These are phyloP conservation scores for Cnidoscolus chayamansa DNA, from an alignment of 441 rosid genomes.

Conservation along the genomic window DNA sequence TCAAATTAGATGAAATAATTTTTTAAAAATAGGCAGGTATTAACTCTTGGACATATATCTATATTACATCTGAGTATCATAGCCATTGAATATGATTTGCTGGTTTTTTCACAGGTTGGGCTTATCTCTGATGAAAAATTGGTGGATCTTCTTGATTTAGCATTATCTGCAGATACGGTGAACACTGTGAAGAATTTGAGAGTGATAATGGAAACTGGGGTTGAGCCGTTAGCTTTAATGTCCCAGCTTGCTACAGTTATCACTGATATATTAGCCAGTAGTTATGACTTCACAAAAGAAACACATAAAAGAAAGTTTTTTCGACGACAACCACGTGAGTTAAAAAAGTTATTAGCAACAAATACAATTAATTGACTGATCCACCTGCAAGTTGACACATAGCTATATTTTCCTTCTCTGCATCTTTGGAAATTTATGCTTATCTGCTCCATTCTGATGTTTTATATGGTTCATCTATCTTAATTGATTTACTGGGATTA, in stretches of 20 bases:
- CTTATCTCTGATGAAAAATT: slow-evolving; percentile 92
- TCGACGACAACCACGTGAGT: slow-evolving; percentile 77
- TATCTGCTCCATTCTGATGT: not conserved
- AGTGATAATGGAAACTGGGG: slow-evolving; percentile 89
- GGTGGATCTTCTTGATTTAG: slow-evolving; percentile 98
- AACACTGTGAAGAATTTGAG: slow-evolving; percentile 95
- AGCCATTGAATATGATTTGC: not conserved
- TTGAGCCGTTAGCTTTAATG: slow-evolving; percentile 96
- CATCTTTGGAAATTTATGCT: not conserved
- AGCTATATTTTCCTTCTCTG: not conserved
- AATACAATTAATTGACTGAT: slow-evolving; percentile 9
- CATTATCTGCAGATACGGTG: slow-evolving; percentile 97
- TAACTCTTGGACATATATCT: not conserved
- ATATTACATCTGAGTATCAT: not conserved
- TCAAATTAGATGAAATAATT: not conserved
- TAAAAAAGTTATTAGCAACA: slow-evolving; percentile 9
- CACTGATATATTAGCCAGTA: slow-evolving; percentile 93
- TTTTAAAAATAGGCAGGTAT: not conserved
- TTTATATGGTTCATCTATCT: not conserved
- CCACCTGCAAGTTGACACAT: slow-evolving; percentile 2
- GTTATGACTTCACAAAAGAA: slow-evolving; percentile 79
- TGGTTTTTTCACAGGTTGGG: slow-evolving; percentile 61
- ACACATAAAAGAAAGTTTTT: slow-evolving; percentile 76
- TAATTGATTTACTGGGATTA: not conserved
- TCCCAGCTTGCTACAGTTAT: slow-evolving; percentile 98